Evolutionary conservation across 2,329 filamentous ascomycete species (phyloP).

Genomic region (Ilyonectria destructans): DNA sequence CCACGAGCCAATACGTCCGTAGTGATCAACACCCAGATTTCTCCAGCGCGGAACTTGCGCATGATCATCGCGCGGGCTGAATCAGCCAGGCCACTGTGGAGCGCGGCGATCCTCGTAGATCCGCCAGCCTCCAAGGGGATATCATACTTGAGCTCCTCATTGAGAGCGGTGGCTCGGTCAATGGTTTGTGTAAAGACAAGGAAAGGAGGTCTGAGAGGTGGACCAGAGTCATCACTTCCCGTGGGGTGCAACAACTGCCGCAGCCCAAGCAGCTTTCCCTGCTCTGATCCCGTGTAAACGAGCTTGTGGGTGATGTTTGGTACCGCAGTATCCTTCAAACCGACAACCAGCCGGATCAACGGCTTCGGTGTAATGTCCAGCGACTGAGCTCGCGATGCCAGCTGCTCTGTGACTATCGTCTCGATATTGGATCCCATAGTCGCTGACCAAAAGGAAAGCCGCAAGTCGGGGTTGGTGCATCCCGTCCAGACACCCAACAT

Average conservation of each 20-base stretch:
- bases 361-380: constrained; percentile 61
- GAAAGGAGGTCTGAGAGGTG: constrained; percentile 86
- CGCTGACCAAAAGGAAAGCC: constrained; percentile 92
- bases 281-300: constrained; percentile 91
- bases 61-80: constrained; percentile 84
- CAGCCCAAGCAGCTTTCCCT: constrained; percentile 92
- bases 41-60: constrained; percentile 89
- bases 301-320: constrained; percentile 93
- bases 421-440: constrained; percentile 98
- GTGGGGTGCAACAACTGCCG: constrained; percentile 90
- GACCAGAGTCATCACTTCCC: constrained; percentile 68
- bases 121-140: constrained; percentile 92
- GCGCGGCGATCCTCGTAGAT: constrained; percentile 86
- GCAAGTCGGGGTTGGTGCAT: constrained; percentile 79
- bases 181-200: constrained; percentile 98
- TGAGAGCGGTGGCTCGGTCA: constrained; percentile 87
- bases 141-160: constrained; percentile 94
- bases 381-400: constrained; percentile 67
- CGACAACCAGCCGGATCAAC: constrained; percentile 91
- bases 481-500: constrained; percentile 88
- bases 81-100: constrained; percentile 90
- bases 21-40: constrained; percentile 97
- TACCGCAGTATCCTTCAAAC: constrained; percentile 94
- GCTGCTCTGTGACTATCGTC: constrained; percentile 79
- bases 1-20: constrained; percentile 94